Conservation (phyloP, 257 asterid genomes). For the Ilex aquifolium region DNA sequence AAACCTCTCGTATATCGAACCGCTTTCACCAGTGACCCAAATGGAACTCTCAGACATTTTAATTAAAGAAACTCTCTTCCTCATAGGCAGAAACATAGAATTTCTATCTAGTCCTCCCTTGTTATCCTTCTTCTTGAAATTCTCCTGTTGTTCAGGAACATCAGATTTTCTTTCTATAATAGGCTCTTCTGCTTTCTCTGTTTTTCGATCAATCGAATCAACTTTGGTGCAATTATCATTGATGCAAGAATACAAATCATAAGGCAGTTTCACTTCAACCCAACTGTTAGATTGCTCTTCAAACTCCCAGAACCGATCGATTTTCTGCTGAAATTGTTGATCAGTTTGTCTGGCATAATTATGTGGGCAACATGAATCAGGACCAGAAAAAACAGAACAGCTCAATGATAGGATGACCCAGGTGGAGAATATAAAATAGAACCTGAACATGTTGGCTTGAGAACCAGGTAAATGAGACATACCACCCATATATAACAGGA, state of each 20-base stretch:
- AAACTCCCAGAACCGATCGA: conserved; percentile 63
- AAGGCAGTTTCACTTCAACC: conserved; percentile 64
- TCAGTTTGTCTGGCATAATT: conserved; percentile 27
- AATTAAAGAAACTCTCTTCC: conserved; percentile 58
- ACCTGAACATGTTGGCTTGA: conserved; percentile 27
- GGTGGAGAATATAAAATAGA: conserved; percentile 22
- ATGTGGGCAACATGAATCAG: conserved; percentile 33
- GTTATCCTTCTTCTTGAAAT: conserved; percentile 5
- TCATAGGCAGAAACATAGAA: conserved; percentile 24
- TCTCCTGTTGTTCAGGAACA: not conserved
- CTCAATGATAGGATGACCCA: conserved; percentile 21
- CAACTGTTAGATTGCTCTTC: conserved; percentile 51
- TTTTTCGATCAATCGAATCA: conserved; percentile 25
- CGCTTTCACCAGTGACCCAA: conserved; percentile 82
- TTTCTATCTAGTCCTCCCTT: not conserved
- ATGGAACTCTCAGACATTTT: conserved; percentile 73
- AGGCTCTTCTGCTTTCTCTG: conserved; percentile 5
- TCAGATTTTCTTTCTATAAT: conserved; percentile 2
- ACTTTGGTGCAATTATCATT: conserved; percentile 44
- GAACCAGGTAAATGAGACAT: conserved; percentile 8
- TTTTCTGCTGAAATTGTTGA: conserved; percentile 54
- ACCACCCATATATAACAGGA: conserved; percentile 11
- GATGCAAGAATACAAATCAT: conserved; percentile 56
- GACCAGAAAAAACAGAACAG: conserved; percentile 8
- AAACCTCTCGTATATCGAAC: conserved; percentile 79